phyloP scores from a whole-genome alignment of 257 asterid genomes.

The Petunia secreta region DNA sequence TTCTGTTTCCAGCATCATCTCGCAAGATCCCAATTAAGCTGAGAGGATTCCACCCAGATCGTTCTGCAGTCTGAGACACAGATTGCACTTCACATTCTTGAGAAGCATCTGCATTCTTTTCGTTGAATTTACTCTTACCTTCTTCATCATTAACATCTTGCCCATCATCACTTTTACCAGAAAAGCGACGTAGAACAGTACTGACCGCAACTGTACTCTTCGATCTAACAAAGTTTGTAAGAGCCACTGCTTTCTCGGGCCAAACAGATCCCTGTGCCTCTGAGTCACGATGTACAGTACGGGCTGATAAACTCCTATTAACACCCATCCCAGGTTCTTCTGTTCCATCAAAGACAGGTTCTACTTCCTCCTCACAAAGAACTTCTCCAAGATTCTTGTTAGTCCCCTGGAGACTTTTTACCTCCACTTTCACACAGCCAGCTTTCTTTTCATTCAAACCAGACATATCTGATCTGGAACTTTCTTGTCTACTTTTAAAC shows the following conservation, averaged over 20 bases:
- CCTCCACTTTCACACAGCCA: constrained; percentile 24
- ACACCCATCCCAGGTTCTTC: constrained; percentile 60
- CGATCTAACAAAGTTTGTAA: constrained; percentile 68
- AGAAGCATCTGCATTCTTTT: constrained; percentile 34
- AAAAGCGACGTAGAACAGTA: constrained; percentile 72
- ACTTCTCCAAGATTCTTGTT: constrained; percentile 40
- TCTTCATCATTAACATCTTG: constrained; percentile 49
- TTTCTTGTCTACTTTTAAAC: constrained; percentile 34
- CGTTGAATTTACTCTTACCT: constrained; percentile 28
- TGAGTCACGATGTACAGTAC: constrained; percentile 41
- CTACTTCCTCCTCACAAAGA: constrained; percentile 53
- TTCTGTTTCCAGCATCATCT: constrained; percentile 49
- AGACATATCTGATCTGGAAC: constrained; percentile 36
- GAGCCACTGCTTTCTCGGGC: constrained; percentile 85
- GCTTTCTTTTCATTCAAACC: constrained; percentile 25
- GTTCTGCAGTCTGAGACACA: constrained; percentile 42
- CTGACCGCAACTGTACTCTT: constrained; percentile 74
- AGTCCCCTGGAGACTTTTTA: constrained; percentile 30
- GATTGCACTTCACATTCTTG: constrained; percentile 46
- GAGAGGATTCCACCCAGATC: constrained; percentile 69
- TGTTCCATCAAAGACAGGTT: constrained; percentile 76
- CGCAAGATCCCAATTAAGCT: constrained; percentile 58
- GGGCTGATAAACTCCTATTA: constrained; percentile 41
- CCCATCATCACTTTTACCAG: constrained; percentile 66
- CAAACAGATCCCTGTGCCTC: constrained; percentile 61